Percentiles rank a stretch among this genome's conserved stretches.
Conservation (phyloP, 208 protist species). For the Leishmania gerbilli region DNA sequence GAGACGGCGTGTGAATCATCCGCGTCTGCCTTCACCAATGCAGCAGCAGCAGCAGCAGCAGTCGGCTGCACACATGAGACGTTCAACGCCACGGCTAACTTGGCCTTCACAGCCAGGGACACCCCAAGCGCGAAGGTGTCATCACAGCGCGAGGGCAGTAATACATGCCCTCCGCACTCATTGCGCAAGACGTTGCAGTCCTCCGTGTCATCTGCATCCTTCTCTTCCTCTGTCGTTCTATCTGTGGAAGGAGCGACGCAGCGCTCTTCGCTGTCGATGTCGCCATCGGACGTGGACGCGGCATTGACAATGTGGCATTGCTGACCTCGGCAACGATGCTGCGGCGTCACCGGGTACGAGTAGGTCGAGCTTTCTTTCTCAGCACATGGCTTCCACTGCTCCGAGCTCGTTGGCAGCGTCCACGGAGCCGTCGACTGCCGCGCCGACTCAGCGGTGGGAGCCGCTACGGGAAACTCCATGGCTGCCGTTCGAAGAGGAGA, state of each 20-base stretch:
- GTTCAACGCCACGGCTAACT: background rate
- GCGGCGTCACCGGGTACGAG: background rate
- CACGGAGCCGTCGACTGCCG: background rate
- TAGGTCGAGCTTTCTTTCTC: background rate
- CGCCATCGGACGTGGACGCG: background rate
- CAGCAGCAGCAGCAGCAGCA: background rate
- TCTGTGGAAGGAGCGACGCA: background rate
- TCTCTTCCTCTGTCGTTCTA: background rate
- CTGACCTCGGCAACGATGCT: background rate
- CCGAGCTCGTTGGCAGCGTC: background rate
- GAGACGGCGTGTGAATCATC: background rate
- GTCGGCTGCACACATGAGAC: background rate
- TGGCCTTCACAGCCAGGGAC: slow-evolving; percentile 5
- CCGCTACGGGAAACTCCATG: background rate
- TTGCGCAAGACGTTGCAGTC: slow-evolving; percentile 28
- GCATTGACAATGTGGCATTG: background rate
- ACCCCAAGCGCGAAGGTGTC: slow-evolving; percentile 1
- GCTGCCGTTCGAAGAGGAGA: background rate
- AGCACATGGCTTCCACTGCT: background rate
- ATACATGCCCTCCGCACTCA: slow-evolving; percentile 41
- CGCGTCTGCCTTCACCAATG: background rate
- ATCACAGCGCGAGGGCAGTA: slow-evolving; percentile 27
- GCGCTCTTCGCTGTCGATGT: background rate
- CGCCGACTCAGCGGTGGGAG: background rate
- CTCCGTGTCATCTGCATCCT: background rate